phyloP scores from a whole-genome alignment of 2,329 filamentous ascomycete genomes.

The Xylariaceae sp. region DNA sequence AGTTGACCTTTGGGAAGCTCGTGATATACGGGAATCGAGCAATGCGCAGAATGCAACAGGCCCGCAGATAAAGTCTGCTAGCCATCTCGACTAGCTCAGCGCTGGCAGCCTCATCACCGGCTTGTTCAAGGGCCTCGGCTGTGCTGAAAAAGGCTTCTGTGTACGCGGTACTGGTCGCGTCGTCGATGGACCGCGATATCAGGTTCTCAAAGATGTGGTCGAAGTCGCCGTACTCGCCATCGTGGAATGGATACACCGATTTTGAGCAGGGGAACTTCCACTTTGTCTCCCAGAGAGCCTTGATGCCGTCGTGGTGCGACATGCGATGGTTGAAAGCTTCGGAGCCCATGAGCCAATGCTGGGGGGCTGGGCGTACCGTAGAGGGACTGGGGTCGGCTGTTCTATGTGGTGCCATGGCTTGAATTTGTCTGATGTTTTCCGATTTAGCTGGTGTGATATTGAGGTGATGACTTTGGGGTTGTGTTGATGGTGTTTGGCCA shows the following conservation, averaged over 20 bases:
- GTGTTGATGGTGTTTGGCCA: background rate
- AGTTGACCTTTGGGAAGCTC: slow-evolving; percentile 37
- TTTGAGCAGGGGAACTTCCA: slow-evolving; percentile 64
- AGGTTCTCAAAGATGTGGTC: slow-evolving; percentile 63
- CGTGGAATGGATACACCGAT: slow-evolving; percentile 71
- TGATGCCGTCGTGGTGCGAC: slow-evolving; percentile 57
- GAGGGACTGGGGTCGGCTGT: background rate
- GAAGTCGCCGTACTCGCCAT: slow-evolving; percentile 64
- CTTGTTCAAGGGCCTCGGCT: slow-evolving; percentile 52
- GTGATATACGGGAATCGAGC: slow-evolving; percentile 62
- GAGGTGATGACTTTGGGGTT: background rate
- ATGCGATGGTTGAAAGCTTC: slow-evolving; percentile 42
- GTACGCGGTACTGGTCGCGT: slow-evolving; percentile 62
- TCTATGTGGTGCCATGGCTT: slow-evolving; percentile 32
- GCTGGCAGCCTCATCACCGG: background rate
- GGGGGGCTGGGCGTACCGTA: slow-evolving; percentile 16
- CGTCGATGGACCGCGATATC: slow-evolving; percentile 56
- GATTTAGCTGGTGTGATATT: background rate
- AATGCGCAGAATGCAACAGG: slow-evolving; percentile 69
- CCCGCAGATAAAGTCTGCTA: slow-evolving; percentile 62
- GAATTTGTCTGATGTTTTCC: slow-evolving; percentile 15
- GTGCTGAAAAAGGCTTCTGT: slow-evolving; percentile 59
- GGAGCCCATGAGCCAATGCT: slow-evolving; percentile 43
- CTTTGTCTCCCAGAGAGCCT: slow-evolving; percentile 69
- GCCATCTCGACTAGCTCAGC: slow-evolving; percentile 46